Evolutionary conservation across 768 basidiomycete species (phyloP), one percentile per base, ranked within the genome.

Genomic region (Porphyrellus cyaneotinctus): DNA sequence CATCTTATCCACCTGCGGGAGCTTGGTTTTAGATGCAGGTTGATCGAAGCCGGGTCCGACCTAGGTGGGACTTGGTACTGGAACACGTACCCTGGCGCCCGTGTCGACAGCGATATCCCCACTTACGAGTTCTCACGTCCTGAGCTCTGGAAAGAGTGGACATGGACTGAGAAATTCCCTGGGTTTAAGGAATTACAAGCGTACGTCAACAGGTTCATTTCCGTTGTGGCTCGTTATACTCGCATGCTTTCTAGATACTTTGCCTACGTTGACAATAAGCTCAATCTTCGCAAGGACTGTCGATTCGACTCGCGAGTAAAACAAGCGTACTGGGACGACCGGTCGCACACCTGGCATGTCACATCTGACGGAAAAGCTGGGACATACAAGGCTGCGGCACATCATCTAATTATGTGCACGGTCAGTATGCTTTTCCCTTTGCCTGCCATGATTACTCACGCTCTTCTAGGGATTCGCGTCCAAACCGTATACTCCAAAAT

Each of bases 31-130:
- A 43, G 8, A 24, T 58, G 58, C 54, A 58, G 46, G 43, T 5
- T 61, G 2, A 43, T 59, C 38, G 58, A 59, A 14, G 43, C 49
- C 0, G 58, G 43, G 17, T 41, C 58, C 17, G 46, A 51, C 14
- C 15, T 59, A 8, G 59, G 60, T 5, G 59, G 59, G 0, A 57
- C 56, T 4, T 61, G 59, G 58, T 58, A 58, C 32, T 58, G 57
- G 58, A 58, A 53, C 30, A 58, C 24, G 5, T 58, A 58, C 44
- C 60, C 59, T 10, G 55, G 60, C 1, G 55, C 52, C 11, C 59
- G 56, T 12, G 52, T 52, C 7, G 57, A 59, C 42, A 51, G 41
- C 6, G 24, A 43, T 11, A 43, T 57, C 8, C 54, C 57, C 9
- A 11, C 6, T 8, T 58, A 51, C 30, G 57, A 51, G 32, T 47